Evolutionary conservation across 2,329 filamentous ascomycete genomes (phyloP).

Genomic region (Emericellopsis cladophorae): DNA sequence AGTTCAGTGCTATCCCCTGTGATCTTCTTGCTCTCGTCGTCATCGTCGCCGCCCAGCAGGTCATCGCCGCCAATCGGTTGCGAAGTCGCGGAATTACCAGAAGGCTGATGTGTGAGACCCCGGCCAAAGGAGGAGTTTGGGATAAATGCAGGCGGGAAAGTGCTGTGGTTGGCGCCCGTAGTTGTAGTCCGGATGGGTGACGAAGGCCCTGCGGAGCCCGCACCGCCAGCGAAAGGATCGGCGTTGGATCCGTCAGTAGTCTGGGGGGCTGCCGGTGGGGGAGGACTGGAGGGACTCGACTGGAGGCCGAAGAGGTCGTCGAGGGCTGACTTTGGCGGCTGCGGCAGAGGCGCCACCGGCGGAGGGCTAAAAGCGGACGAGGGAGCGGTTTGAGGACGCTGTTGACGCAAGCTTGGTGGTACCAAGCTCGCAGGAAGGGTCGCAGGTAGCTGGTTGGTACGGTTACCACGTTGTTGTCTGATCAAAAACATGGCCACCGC

Average conservation of each 20-base stretch:
- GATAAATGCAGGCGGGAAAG: constrained; percentile 76
- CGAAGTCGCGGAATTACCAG: constrained; percentile 43
- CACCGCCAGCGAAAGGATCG: constrained; percentile 49
- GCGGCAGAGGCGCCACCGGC: constrained; percentile 14
- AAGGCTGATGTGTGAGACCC: constrained; percentile 62
- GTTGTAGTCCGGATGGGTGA: constrained; percentile 40
- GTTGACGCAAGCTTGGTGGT: constrained; percentile 73
- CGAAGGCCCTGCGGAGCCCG: constrained; percentile 31
- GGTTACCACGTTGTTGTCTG: constrained; percentile 69
- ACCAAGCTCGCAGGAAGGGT: constrained; percentile 71
- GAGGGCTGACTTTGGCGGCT: constrained; percentile 64
- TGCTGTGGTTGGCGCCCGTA: constrained; percentile 19
- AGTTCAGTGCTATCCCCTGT: constrained; percentile 84
- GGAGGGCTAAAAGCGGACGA: constrained; percentile 11
- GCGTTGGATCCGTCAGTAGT: constrained; percentile 60
- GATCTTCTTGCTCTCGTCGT: constrained; percentile 76
- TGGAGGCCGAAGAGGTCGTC: constrained; percentile 94
- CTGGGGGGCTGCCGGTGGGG: constrained; percentile 44
- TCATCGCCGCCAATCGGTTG: constrained; percentile 52
- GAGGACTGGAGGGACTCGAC: constrained; percentile 36
- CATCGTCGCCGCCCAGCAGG: constrained; percentile 80
- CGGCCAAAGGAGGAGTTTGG: constrained; percentile 89
- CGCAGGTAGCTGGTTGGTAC: constrained; percentile 51
- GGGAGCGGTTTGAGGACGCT: constrained; percentile 5
- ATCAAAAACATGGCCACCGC: constrained; percentile 97